Evolutionary conservation across 192 early-diverging fungal species (phyloP), one percentile per base, ranked within the genome.

Genomic region (Coemansia sp.): DNA sequence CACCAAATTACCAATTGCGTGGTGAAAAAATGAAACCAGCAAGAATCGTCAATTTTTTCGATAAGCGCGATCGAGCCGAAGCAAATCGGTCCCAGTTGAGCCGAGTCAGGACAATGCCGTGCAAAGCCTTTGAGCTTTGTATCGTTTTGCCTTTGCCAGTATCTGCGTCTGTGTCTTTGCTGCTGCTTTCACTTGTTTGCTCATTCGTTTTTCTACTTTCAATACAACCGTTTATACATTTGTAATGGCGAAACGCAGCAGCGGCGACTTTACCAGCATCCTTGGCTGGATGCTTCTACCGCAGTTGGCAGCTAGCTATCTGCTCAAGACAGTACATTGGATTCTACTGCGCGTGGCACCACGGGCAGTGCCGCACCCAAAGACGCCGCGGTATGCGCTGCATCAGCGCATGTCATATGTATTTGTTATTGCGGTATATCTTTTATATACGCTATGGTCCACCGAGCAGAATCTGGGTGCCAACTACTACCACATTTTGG

Each of bases 401-500:
- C 78, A 81, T 57, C 65, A 66, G 57, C 78, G 78, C 37, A 15
- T 75, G 1, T 64, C 78, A 17, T 81, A 81, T 56, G 62, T 65
- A 5, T 25, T 75, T 54, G 78, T 81, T 0, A 68, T 81, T 24
- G 25, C 57, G 2, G 1, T 53, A 22, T 81, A 81, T 45, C 69
- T 81, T 2, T 15, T 57, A 4, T 81, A 81, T 29, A 81, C 72
- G 17, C 58, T 81, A 38, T 74, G 68, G 68, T 45, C 52, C 5
- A 71, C 78, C 2, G 78, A 81, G 29, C 57, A 57, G 49, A 53
- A 27, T 9, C 59, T 83, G 24, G 74, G 69, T 12, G 49, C 39
- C 17, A 75, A 79, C 62, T 79, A 60, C 49, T 83, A 83, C 67
- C 66, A 73, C 35, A 61, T 73, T 17, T 66, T 83, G n/a, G 82